phyloP scores from a whole-genome alignment of 2,329 filamentous ascomycete genomes.

The Shiraia bambusicola region DNA sequence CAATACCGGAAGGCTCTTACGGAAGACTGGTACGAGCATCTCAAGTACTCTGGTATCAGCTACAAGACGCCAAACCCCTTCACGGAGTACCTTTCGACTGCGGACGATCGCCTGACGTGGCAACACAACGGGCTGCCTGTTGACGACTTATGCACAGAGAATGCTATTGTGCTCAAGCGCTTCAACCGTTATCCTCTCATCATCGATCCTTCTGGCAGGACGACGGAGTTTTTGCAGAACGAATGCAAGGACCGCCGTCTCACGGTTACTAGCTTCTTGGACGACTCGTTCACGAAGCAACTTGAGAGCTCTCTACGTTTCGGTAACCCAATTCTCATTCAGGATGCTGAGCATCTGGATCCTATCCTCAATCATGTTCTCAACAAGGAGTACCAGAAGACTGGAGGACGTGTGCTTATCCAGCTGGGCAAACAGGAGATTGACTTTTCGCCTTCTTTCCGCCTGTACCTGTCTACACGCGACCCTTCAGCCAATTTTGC shows the following conservation, averaged over 20 bases:
- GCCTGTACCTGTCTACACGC: constrained; percentile 88
- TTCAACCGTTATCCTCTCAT: constrained; percentile 99
- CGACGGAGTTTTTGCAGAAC: constrained; percentile 92
- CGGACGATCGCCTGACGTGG: constrained; percentile 92
- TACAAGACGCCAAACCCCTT: constrained; percentile 94
- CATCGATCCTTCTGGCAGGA: constrained; percentile 93
- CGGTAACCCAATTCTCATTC: constrained; percentile 96
- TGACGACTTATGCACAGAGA: constrained; percentile 97
- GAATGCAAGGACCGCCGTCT: constrained; percentile 91
- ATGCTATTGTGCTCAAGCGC: constrained; percentile 93
- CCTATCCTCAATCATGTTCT: constrained; percentile 97
- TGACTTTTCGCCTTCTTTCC: constrained; percentile 96
- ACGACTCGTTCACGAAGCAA: constrained; percentile 97
- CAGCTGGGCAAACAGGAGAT: constrained; percentile 99
- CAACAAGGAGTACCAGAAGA: constrained; percentile 99
- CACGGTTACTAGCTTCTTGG: constrained; percentile 96
- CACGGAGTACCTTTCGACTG: constrained; percentile 93
- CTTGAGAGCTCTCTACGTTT: constrained; percentile 95
- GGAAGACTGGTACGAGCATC: constrained; percentile 94
- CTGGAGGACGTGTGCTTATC: constrained; percentile 94
- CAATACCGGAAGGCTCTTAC: constrained; percentile 97
- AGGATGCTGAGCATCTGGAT: constrained; percentile 95
- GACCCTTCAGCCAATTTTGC: constrained; percentile 95
- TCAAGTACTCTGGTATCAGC: constrained; percentile 86
- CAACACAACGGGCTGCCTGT: constrained; percentile 92